Conservation (phyloP, 2,329 filamentous ascomycete species). For the Hymenoscyphus albidus region DNA sequence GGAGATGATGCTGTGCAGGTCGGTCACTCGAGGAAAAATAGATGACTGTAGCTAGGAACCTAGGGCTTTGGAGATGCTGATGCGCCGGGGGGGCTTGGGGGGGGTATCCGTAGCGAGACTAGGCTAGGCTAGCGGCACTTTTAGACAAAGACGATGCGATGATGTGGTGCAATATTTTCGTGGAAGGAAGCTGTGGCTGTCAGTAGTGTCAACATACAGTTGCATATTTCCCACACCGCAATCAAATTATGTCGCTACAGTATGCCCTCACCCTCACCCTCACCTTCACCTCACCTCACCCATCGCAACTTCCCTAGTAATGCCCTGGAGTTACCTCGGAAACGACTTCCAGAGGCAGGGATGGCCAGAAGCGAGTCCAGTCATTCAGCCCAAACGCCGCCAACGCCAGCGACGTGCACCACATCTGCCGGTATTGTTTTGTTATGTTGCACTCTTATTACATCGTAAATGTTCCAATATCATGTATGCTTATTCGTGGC, state of each 20-base stretch:
- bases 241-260: no score
- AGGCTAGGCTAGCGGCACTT: not conserved
- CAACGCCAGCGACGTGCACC: not conserved
- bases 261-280: no score
- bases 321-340: not conserved
- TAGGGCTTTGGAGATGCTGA: not conserved
- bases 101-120: not conserved
- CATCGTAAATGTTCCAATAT: not conserved
- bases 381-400: not conserved
- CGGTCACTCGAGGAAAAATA: not conserved
- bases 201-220: not conserved
- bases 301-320: no score
- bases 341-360: not conserved
- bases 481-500: not conserved
- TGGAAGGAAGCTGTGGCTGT: not conserved
- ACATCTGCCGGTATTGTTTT: not conserved
- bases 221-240: no score
- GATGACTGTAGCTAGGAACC: not conserved
- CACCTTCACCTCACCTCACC: no score
- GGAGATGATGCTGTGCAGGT: not conserved
- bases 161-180: not conserved
- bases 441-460: not conserved
- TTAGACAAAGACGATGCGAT: not conserved
- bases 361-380: not conserved
- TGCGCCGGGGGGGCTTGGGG: not conserved